Evolutionary conservation across 345 rosid species (phyloP).

Genomic region (Gossypium raimondii): DNA sequence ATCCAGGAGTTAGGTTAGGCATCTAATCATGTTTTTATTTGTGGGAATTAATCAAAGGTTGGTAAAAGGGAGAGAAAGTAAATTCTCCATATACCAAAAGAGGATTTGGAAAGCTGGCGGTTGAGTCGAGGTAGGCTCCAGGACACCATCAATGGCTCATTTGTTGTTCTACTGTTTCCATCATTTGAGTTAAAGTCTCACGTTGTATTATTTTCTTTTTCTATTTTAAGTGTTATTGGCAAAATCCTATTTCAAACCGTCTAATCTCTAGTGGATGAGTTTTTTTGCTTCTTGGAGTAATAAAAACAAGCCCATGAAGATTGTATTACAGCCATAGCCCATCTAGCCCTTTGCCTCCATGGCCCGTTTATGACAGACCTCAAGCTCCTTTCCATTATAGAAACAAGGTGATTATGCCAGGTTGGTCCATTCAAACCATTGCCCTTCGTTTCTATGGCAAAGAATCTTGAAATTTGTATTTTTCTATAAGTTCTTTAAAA

Average conservation of each 20-base stretch:
- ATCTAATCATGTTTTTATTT: slow-evolving; percentile 8
- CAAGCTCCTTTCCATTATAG: neutral
- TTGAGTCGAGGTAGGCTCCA: slow-evolving; percentile 6
- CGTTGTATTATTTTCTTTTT: neutral
- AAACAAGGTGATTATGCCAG: neutral
- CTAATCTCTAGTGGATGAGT: neutral
- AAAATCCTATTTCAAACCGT: no score
- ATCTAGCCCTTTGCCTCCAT: neutral
- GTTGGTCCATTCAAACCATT: neutral
- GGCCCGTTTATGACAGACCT: neutral
- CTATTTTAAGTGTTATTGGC: neutral
- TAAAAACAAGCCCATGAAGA: neutral
- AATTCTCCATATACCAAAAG: neutral
- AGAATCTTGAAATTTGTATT: neutral
- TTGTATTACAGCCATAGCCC: neutral
- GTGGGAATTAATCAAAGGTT: slow-evolving; percentile 6
- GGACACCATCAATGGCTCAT: neutral
- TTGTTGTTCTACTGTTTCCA: neutral
- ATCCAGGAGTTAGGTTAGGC: slow-evolving; percentile 16
- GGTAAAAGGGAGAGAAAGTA: neutral
- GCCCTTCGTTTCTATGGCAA: neutral
- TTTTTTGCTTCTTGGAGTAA: no score
- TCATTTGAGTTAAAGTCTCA: neutral
- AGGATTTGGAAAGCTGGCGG: slow-evolving; percentile 3
- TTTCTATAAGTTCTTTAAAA: no score